These are phyloP conservation scores for Prunus mume DNA, from an alignment of 306 rosid species.

Conservation along the genomic window DNA sequence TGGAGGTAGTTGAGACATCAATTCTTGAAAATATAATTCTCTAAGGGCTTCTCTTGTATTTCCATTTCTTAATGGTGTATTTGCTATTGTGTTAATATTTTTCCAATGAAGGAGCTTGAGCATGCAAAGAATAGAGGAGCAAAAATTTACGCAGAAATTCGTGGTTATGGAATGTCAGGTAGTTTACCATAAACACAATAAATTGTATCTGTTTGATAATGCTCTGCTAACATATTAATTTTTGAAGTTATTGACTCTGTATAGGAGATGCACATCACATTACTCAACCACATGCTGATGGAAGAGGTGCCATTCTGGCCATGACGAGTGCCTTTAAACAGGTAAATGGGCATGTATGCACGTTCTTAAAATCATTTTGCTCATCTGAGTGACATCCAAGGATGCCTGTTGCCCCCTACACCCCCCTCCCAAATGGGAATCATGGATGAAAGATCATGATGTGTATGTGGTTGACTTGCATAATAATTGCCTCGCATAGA, in stretches of 20 bases:
- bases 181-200: constrained; percentile 16
- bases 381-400: neutral
- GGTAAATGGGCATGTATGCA: constrained; percentile 41
- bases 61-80: constrained; percentile 15
- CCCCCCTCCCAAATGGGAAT: no score
- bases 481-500: neutral
- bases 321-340: constrained; percentile 80
- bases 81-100: constrained; percentile 15
- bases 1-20: constrained; percentile 67
- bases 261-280: constrained; percentile 92
- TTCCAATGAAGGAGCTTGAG: constrained; percentile 64
- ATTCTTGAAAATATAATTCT: neutral
- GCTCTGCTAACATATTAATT: constrained; percentile 18
- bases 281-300: constrained; percentile 84
- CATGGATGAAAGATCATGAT: neutral
- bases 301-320: constrained; percentile 94
- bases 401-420: neutral
- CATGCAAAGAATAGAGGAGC: constrained; percentile 85
- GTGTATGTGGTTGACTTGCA: neutral
- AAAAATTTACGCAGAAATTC: constrained; percentile 83
- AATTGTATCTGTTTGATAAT: constrained; percentile 11
- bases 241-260: constrained; percentile 23
- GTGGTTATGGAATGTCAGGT: constrained; percentile 98
- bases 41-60: neutral
- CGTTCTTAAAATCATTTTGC: neutral